Conservation (phyloP, 768 basidiomycete species). For the Amanita molliuscula region DNA sequence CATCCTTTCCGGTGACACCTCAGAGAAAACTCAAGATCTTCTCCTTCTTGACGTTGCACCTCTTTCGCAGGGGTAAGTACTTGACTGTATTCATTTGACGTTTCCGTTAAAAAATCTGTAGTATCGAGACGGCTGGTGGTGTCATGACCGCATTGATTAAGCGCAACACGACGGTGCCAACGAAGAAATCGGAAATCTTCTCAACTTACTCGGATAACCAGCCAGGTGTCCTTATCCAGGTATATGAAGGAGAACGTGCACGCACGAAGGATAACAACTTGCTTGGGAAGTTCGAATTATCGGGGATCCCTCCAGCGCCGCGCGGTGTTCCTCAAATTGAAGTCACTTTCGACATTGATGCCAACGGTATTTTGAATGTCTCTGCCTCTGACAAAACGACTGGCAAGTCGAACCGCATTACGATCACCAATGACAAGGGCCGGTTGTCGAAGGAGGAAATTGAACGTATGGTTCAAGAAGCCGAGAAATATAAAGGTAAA, state of each 20-base stretch:
- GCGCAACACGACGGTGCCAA: constrained; percentile 97
- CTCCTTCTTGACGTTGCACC: constrained; percentile 92
- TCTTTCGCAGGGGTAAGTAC: constrained; percentile 51
- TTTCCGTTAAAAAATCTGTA: constrained; percentile 8
- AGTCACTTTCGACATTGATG: constrained; percentile 97
- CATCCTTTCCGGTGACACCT: constrained; percentile 95
- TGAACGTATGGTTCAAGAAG: constrained; percentile 93
- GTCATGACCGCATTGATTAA: constrained; percentile 99
- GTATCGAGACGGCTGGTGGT: constrained; percentile 99
- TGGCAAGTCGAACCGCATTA: constrained; percentile 90
- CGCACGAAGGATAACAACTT: constrained; percentile 98
- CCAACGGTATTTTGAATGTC: constrained; percentile 94
- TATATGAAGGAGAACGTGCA: constrained; percentile 97
- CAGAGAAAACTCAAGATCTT: constrained; percentile 95
- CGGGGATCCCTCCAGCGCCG: constrained; percentile 92
- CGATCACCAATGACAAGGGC: constrained; percentile 95
- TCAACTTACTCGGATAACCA: constrained; percentile 99
- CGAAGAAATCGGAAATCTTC: constrained; percentile 98
- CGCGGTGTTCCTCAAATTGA: constrained; percentile 97
- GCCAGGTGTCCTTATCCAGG: constrained; percentile 96
- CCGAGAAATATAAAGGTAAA: constrained; percentile 81
- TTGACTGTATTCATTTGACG: constrained; percentile 20
- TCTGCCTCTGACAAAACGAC: constrained; percentile 95
- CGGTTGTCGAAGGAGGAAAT: constrained; percentile 97
- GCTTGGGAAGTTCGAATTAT: constrained; percentile 96